Evolutionary conservation across 1,284 basidiomycete species (phyloP).

Genomic region (Puccinia hordei): DNA sequence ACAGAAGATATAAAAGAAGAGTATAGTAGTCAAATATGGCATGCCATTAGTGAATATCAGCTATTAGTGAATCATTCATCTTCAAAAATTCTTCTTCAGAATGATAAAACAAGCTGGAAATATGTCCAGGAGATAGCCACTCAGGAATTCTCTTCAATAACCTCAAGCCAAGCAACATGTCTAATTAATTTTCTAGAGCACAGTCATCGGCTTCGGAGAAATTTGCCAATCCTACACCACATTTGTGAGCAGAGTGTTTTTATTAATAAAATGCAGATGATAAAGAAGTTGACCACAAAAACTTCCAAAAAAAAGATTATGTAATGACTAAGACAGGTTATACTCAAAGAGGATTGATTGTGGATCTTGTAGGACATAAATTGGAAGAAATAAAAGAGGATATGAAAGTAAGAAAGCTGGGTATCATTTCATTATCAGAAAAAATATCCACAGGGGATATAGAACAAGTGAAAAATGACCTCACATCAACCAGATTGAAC

Average conservation of each 20-base stretch:
- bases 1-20: not conserved
- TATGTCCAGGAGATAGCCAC: not conserved
- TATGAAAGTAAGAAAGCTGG: not conserved
- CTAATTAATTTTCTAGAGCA: not conserved
- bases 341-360: not conserved
- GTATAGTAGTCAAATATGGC: not conserved
- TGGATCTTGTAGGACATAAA: not conserved
- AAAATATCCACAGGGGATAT: too few relatives aligned
- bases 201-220: not conserved
- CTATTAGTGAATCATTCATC: not conserved
- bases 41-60: not conserved
- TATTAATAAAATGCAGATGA: not conserved
- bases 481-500: too few relatives aligned
- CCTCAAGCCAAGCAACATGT: not conserved
- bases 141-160: slow-evolving; percentile 6
- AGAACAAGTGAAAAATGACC: too few relatives aligned
- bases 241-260: not conserved
- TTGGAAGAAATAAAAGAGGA: not conserved
- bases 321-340: not conserved
- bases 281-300: not conserved
- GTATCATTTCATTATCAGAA: not conserved
- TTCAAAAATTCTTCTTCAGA: not conserved
- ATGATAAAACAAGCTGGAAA: not conserved
- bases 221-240: not conserved
- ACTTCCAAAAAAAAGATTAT: not conserved